Base-by-base conservation (phyloP, 768 basidiomycete genomes). In the Pleurotus citrinopileatus region DNA sequence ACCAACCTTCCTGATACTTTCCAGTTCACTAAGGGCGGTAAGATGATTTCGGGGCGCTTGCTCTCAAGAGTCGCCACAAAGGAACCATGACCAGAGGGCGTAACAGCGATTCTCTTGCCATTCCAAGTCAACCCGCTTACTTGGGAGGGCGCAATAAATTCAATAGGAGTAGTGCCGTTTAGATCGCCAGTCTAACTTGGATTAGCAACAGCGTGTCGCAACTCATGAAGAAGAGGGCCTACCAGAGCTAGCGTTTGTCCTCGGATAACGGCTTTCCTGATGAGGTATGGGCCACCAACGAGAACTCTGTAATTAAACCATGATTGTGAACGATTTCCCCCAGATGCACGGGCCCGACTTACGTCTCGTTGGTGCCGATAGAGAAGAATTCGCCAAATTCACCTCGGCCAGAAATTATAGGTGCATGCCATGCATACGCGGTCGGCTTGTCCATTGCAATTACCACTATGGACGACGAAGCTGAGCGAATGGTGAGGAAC, bases 261-360 rank as follows among this genome's bases (percentile, higher is more conserved):
- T 2, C 54, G 55, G 38, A 83, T 71, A 2, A 66, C 60, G 7
- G 81, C 82, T 9, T 71, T 77, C 19, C 82, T 75, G 3, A 83
- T 70, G 19, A 83, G 63, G 55, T 82, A 82, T 1, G 82, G 81
- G 0, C 82, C 82, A 28, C 73, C 70, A 44, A 83, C 72, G 37
- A 79, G 68, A 26, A 77, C 67, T 13, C 75, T 76, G 51, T 3
- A 56, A 0, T 26, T 28, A 42, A 22, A 4, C 26, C 19, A 23
- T 36, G 26, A 55, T n/a, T n/a, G n/a, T n/a, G n/a, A 5, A 55
- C n/a, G 32, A 34, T 1, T 34, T 34, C 32, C 10, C 32, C 32
- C 32, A 34, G n/a, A n/a, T n/a, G n/a, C n/a, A 34, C 32, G 9
- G 32, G n/a, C 32, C n/a, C 32, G n/a, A 34, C 66, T 45, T 40